phyloP scores from a whole-genome alignment of 371 early-diverging fungal genomes.

The Entomophthora muscae region DNA sequence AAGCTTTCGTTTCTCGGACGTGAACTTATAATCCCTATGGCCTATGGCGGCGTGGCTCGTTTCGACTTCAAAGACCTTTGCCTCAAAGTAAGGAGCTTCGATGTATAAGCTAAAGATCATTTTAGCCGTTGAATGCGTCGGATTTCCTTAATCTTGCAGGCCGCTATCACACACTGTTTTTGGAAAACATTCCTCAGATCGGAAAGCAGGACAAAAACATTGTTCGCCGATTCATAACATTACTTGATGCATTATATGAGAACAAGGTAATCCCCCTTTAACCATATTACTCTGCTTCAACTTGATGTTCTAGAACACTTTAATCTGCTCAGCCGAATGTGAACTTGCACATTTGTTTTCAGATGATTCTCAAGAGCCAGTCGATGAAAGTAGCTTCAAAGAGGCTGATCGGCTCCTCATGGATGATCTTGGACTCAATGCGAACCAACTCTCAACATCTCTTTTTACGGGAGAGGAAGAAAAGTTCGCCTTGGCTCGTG shows the following conservation, averaged over 20 bases:
- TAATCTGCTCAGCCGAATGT: constrained; percentile 54
- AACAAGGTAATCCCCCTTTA: constrained; percentile 19
- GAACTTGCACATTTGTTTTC: constrained; percentile 46
- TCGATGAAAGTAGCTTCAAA: constrained; percentile 15
- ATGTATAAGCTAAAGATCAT: neutral
- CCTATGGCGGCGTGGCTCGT: constrained; percentile 48
- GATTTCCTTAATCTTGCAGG: constrained; percentile 74
- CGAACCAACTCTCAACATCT: constrained; percentile 12
- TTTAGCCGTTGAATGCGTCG: constrained; percentile 53
- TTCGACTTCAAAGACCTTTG: constrained; percentile 70
- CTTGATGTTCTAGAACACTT: constrained; percentile 17
- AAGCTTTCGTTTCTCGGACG: constrained; percentile 57
- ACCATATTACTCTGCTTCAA: neutral
- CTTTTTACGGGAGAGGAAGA: constrained; percentile 82
- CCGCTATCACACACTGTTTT: constrained; percentile 48
- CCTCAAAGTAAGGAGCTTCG: constrained; percentile 28
- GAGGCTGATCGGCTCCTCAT: constrained; percentile 20
- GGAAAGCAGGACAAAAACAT: constrained; percentile 54
- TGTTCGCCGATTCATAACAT: constrained; percentile 82
- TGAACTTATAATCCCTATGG: constrained; percentile 33
- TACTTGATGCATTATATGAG: constrained; percentile 88
- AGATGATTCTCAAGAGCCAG: constrained; percentile 20
- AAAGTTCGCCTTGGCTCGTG: constrained; percentile 88
- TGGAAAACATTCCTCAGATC: constrained; percentile 80
- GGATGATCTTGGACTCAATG: constrained; percentile 24